Conservation (phyloP, 371 early-diverging fungal species). For the Zopfochytrium polystomum region DNA sequence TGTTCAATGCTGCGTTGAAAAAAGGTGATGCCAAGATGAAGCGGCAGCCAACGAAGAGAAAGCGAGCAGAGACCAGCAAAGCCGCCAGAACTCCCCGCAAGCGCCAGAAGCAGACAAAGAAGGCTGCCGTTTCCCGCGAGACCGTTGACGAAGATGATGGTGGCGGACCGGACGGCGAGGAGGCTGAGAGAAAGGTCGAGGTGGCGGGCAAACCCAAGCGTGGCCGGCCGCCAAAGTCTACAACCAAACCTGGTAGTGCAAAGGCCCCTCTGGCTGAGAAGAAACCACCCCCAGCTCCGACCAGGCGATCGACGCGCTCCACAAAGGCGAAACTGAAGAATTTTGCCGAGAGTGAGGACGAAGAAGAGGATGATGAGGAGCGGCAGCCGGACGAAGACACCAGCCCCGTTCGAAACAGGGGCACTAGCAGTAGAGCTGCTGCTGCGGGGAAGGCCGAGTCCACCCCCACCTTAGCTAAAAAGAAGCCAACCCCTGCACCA, state of each 20-base stretch:
- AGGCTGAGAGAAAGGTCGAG: background rate
- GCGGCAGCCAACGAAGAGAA: constrained; percentile 6
- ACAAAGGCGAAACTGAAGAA: constrained; percentile 1
- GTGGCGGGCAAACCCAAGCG: background rate
- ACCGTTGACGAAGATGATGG: background rate
- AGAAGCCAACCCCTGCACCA: too few relatives aligned
- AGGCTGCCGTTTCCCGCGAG: background rate
- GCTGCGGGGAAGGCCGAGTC: background rate
- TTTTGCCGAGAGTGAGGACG: too few relatives aligned
- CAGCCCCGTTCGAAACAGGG: background rate
- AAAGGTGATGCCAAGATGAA: constrained; percentile 31
- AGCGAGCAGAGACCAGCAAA: background rate
- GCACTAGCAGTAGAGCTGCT: background rate
- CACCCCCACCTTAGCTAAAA: background rate
- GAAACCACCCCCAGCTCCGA: background rate
- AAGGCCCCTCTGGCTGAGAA: background rate
- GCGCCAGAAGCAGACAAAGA: background rate
- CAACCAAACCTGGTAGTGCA: too few relatives aligned
- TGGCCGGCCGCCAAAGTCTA: background rate
- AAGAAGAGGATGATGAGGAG: constrained; percentile 7
- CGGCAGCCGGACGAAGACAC: constrained; percentile 20
- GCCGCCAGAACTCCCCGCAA: background rate
- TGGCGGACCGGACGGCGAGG: background rate
- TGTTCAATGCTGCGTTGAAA: constrained; percentile 31
- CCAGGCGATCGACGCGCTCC: background rate